These are phyloP conservation scores for Podila clonocystis DNA, from an alignment of 192 early-diverging fungal genomes.

Conservation along the genomic window DNA sequence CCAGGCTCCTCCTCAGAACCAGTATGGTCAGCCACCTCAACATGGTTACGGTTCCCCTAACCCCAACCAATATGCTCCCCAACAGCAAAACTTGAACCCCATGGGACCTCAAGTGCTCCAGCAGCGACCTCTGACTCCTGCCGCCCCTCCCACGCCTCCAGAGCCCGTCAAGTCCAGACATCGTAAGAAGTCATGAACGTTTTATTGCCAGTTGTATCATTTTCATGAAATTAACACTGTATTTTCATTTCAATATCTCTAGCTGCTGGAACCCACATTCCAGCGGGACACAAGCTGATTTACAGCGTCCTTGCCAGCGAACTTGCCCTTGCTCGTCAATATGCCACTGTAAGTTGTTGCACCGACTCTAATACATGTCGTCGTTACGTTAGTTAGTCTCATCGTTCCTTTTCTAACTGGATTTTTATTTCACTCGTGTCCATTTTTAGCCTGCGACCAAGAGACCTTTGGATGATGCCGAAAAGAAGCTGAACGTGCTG, in stretches of 20 bases:
- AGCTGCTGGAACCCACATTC: slow-evolving; percentile 85
- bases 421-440: neutral
- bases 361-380: too few species aligned
- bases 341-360: slow-evolving; percentile 50
- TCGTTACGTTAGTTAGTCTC: too few species aligned
- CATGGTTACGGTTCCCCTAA: slow-evolving; percentile 24
- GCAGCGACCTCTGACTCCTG: slow-evolving; percentile 52
- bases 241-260: slow-evolving; percentile 4
- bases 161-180: slow-evolving; percentile 59
- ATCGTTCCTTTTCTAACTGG: neutral
- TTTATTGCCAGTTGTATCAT: neutral
- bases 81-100: slow-evolving; percentile 15
- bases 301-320: slow-evolving; percentile 62
- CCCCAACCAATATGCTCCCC: slow-evolving; percentile 26
- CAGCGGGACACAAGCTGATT: slow-evolving; percentile 74
- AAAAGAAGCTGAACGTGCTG: slow-evolving; percentile 80
- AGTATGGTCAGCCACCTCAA: slow-evolving; percentile 36
- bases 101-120: slow-evolving; percentile 47
- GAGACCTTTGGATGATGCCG: slow-evolving; percentile 83
- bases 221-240: neutral
- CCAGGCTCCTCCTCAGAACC: too few species aligned
- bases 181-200: slow-evolving; percentile 59
- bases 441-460: slow-evolving; percentile 70
- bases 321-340: slow-evolving; percentile 62
- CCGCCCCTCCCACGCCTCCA: slow-evolving; percentile 56